Conservation (phyloP, 2,329 filamentous ascomycete genomes). For the Colletotrichum sp. region DNA sequence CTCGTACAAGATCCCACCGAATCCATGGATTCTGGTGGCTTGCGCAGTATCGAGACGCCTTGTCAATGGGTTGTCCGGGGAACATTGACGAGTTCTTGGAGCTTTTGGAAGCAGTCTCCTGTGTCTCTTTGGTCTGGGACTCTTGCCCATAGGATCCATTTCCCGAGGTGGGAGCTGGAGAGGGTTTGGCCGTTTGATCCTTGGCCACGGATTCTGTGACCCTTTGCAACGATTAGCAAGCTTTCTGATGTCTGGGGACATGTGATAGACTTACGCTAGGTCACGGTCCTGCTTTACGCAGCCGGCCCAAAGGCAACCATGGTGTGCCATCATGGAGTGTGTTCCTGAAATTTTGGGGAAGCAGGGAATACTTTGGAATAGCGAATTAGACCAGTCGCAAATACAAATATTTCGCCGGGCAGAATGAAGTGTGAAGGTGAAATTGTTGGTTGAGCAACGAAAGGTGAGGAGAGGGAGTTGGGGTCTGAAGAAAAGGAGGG, state of each 20-base stretch:
- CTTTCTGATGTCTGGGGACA: background rate
- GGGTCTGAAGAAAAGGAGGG: background rate
- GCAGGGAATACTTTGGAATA: background rate
- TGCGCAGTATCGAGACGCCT: background rate
- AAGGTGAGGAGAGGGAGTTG: background rate
- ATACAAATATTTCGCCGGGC: background rate
- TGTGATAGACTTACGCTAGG: background rate
- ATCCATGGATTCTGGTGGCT: background rate
- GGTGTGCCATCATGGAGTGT: background rate
- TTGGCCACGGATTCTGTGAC: background rate
- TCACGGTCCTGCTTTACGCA: background rate
- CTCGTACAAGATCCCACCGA: background rate
- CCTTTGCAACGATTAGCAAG: background rate
- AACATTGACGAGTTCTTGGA: background rate
- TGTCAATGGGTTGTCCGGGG: background rate
- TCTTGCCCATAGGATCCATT: accelerated
- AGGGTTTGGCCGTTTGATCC: background rate
- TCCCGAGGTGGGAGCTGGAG: background rate
- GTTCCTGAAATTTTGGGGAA: background rate
- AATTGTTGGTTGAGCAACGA: background rate
- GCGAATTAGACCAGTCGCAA: background rate
- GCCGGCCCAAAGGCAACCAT: background rate
- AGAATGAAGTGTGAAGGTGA: background rate
- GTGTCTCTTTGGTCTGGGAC: accelerated
- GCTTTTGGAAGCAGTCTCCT: background rate